Percentiles rank a stretch among this genome's conserved stretches.
Conservation (phyloP, 1,139 yeast genomes). For the Trichomonascaceae sp. region DNA sequence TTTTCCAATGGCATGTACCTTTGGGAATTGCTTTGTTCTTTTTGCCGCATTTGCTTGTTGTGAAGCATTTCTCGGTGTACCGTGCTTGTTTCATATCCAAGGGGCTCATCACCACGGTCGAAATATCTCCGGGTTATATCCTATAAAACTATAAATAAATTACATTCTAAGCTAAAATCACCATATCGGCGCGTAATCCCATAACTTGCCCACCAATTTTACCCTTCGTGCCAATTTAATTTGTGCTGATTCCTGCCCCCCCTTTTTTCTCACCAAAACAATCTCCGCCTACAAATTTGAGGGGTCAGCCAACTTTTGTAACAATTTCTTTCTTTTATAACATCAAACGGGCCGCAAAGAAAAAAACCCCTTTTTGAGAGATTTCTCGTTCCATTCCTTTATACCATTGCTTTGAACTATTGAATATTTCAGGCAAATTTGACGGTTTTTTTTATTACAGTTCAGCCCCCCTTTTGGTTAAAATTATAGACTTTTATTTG, state of each 20-base stretch:
- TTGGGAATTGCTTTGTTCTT: background rate
- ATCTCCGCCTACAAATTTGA: background rate
- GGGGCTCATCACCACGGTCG: background rate
- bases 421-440: background rate
- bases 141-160: background rate
- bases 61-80: too few relatives aligned
- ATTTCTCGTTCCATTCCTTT: background rate
- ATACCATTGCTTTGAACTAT: background rate
- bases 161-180: background rate
- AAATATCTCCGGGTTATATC: too few relatives aligned
- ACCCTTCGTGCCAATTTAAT: background rate
- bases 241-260: background rate
- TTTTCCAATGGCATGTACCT: background rate
- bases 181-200: background rate
- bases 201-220: background rate
- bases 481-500: conserved; percentile 1
- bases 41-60: too few relatives aligned
- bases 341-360: background rate
- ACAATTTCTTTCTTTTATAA: background rate
- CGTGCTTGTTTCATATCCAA: background rate
- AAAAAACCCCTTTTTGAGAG: background rate
- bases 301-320: background rate
- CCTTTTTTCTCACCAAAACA: background rate
- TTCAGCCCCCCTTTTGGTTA: background rate
- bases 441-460: background rate